A percentile compares a stretch with the other conserved stretches of the same genome.
These are phyloP conservation scores for Penstemon eatonii DNA, from an alignment of 257 asterid species.

Conservation along the genomic window DNA sequence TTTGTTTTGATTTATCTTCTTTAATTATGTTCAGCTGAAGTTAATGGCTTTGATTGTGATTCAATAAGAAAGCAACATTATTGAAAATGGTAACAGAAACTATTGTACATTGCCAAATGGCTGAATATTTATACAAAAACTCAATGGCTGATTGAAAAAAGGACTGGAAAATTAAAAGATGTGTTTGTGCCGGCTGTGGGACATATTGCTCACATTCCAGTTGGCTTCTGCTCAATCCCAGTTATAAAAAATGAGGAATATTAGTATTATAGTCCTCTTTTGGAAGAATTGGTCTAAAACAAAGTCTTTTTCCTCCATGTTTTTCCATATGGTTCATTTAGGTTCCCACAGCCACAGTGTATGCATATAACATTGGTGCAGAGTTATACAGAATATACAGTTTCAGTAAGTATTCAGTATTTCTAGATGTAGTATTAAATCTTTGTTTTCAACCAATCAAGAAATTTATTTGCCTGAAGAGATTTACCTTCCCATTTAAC, in stretches of 20 bases:
- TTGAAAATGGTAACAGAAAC: background rate
- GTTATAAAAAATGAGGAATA: too few species aligned
- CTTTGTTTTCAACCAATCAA: background rate
- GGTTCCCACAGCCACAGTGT: background rate
- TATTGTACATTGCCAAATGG: background rate
- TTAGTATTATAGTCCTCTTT: background rate
- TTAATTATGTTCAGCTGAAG: background rate
- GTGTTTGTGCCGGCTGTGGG: conserved; percentile 20
- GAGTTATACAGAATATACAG: background rate
- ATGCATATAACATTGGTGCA: background rate
- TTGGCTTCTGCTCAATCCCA: conserved; percentile 14
- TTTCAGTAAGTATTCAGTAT: background rate
- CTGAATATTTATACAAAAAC: conserved; percentile 10
- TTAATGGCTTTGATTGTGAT: background rate
- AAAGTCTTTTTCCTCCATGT: background rate
- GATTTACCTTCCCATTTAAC: too few species aligned
- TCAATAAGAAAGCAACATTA: background rate
- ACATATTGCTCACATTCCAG: background rate
- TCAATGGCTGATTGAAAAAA: background rate
- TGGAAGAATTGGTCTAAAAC: conserved; percentile 19
- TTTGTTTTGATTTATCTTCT: background rate
- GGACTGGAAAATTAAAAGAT: background rate
- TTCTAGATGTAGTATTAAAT: too few species aligned
- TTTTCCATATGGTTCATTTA: conserved; percentile 9
- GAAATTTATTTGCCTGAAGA: background rate